phyloP scores from a whole-genome alignment of 1,284 basidiomycete species.

The Cutaneotrichosporon sp. region DNA sequence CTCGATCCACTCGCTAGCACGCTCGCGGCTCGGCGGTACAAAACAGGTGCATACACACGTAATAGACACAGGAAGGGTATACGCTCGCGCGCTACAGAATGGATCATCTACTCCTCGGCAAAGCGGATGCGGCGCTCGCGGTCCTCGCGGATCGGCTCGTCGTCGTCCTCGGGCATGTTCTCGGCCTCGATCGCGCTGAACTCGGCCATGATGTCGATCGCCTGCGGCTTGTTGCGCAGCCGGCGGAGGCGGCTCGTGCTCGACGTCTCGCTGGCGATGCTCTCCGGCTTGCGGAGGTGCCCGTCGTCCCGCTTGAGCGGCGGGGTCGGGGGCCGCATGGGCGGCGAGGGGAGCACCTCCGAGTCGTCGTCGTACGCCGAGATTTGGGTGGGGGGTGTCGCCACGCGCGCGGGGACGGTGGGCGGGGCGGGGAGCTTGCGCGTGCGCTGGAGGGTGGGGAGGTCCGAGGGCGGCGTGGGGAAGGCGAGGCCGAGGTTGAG shows the following conservation, averaged over 20 bases:
- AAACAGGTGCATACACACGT: not conserved
- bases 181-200: conserved; percentile 31
- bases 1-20: no score
- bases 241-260: conserved; percentile 17
- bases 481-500: conserved; percentile 16
- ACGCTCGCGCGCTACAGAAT: not conserved
- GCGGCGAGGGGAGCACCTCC: not conserved
- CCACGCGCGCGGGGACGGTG: not conserved
- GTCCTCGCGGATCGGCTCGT: conserved; percentile 39
- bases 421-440: not conserved
- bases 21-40: not conserved
- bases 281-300: conserved; percentile 1
- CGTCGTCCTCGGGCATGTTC: conserved; percentile 19
- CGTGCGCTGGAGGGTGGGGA: conserved; percentile 5
- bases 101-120: conserved; percentile 22
- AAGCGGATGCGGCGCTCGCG: conserved; percentile 42
- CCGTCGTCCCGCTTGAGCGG: not conserved
- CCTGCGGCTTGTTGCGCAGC: conserved; percentile 25
- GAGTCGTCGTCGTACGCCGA: not conserved
- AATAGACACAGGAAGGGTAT: not conserved
- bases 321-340: conserved; percentile 9
- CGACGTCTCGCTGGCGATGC: conserved; percentile 7
- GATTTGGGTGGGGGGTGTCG: not conserved
- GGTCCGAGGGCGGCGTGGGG: conserved; percentile 23
- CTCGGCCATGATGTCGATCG: conserved; percentile 35